phyloP scores from a whole-genome alignment of 192 early-diverging fungal genomes.

The Physocladia obscura region DNA sequence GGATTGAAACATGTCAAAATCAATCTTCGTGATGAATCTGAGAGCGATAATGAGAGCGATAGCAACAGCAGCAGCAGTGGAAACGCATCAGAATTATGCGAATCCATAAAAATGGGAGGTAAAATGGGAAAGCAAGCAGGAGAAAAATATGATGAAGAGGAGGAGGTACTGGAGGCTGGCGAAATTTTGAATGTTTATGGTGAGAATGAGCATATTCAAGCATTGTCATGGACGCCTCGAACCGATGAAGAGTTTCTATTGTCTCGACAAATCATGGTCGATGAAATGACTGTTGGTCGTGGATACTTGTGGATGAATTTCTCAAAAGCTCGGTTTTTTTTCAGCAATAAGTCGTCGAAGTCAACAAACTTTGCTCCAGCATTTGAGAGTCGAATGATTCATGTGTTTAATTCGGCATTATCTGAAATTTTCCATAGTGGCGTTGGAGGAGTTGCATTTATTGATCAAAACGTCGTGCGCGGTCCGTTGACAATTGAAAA shows the following conservation, averaged over 20 bases:
- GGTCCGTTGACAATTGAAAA: constrained; percentile 25
- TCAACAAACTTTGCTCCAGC: neutral
- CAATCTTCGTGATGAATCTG: too few relatives aligned
- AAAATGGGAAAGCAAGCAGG: too few relatives aligned
- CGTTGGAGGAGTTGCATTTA: neutral
- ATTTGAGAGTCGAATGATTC: constrained; percentile 8
- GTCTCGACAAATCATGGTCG: constrained; percentile 11
- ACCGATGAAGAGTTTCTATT: neutral
- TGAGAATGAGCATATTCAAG: too few relatives aligned
- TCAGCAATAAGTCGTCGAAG: neutral
- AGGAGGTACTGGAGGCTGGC: neutral
- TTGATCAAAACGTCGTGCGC: neutral
- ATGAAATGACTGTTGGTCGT: constrained; percentile 14
- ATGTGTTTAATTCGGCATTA: constrained; percentile 1
- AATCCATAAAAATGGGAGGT: too few relatives aligned
- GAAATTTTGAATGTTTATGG: too few relatives aligned
- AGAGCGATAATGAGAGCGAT: too few relatives aligned
- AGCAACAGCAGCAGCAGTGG: neutral
- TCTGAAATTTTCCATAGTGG: neutral
- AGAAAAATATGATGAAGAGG: too few relatives aligned
- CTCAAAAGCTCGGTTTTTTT: too few relatives aligned
- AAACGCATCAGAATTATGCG: neutral
- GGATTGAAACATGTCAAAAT: too few relatives aligned
- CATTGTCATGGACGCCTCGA: too few relatives aligned
- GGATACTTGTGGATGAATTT: constrained; percentile 1